Evolutionary conservation across 768 basidiomycete species (phyloP).

Genomic region (Naganishia randhawae): DNA sequence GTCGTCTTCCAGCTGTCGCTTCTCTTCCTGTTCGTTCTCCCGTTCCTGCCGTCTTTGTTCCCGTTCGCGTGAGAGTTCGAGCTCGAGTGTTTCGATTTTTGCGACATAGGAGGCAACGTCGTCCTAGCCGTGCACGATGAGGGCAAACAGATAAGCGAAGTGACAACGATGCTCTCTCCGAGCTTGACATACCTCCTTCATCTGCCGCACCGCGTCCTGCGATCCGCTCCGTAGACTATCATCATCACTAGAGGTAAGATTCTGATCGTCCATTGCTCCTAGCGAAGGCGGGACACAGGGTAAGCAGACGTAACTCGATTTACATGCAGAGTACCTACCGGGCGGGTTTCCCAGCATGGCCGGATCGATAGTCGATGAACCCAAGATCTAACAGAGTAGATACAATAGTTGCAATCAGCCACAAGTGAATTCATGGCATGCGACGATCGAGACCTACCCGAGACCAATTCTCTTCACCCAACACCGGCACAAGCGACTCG

Average conservation of each 20-base stretch:
- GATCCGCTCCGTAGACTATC: conserved; percentile 5
- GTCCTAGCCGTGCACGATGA: neutral
- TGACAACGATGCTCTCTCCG: no score
- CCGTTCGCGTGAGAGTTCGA: neutral
- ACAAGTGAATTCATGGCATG: neutral
- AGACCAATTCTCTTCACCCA: conserved; percentile 10
- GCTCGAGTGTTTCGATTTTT: neutral
- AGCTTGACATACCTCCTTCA: neutral
- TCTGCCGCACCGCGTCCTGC: neutral
- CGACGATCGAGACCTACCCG: neutral
- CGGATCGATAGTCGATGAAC: conserved; percentile 1
- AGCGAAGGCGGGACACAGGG: no score
- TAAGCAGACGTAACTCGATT: no score
- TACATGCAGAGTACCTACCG: neutral
- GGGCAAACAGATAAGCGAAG: neutral
- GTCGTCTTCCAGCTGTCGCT: neutral
- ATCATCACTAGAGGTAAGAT: conserved; percentile 2
- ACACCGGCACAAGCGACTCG: neutral
- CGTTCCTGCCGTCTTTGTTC: neutral
- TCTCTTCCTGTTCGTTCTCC: neutral
- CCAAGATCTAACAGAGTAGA: conserved; percentile 4
- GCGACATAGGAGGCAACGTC: neutral
- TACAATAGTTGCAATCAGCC: no score
- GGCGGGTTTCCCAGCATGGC: conserved; percentile 11
- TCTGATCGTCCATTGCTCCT: neutral